phyloP scores from a whole-genome alignment of 371 early-diverging fungal species.

The Mortierella sp. region DNA sequence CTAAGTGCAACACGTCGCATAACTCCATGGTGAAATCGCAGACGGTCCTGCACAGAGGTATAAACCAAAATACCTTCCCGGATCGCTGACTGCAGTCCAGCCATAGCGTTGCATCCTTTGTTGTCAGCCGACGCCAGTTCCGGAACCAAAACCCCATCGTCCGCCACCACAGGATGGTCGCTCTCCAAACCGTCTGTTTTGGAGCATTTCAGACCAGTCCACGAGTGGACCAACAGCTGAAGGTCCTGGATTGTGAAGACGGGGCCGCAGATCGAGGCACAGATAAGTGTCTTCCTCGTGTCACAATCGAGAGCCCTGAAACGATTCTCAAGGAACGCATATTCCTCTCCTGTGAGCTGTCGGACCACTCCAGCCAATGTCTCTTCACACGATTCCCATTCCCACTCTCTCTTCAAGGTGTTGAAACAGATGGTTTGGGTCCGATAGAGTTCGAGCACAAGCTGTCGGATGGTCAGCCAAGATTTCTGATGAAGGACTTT shows the following conservation, averaged over 20 bases:
- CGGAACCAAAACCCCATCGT: neutral
- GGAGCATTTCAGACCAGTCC: constrained; percentile 1
- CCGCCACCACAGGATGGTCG: too few species aligned
- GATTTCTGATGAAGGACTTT: constrained; percentile 35
- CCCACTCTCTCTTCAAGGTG: constrained; percentile 25
- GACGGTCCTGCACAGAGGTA: constrained; percentile 22
- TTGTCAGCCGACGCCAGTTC: neutral
- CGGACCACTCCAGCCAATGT: constrained; percentile 29
- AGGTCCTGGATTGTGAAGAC: constrained; percentile 35
- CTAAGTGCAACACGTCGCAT: constrained; percentile 44
- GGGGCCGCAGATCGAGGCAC: constrained; percentile 49
- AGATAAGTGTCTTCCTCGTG: constrained; percentile 40
- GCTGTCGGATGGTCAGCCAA: constrained; percentile 46
- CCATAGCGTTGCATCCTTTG: constrained; percentile 41
- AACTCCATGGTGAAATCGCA: constrained; percentile 41
- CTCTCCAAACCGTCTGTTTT: neutral
- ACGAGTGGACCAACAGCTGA: constrained; percentile 23
- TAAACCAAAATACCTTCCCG: constrained; percentile 46
- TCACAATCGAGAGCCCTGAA: constrained; percentile 34
- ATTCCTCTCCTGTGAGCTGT: constrained; percentile 47
- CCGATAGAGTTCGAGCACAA: constrained; percentile 39
- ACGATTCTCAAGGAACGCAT: constrained; percentile 24
- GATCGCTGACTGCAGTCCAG: constrained; percentile 39
- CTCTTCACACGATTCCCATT: constrained; percentile 33
- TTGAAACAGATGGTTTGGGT: constrained; percentile 37